A percentile compares a stretch with the other conserved stretches of the same genome.
These are phyloP conservation scores for Colletotrichum echinochloae DNA, from an alignment of 2,329 filamentous ascomycete species.

Conservation along the genomic window DNA sequence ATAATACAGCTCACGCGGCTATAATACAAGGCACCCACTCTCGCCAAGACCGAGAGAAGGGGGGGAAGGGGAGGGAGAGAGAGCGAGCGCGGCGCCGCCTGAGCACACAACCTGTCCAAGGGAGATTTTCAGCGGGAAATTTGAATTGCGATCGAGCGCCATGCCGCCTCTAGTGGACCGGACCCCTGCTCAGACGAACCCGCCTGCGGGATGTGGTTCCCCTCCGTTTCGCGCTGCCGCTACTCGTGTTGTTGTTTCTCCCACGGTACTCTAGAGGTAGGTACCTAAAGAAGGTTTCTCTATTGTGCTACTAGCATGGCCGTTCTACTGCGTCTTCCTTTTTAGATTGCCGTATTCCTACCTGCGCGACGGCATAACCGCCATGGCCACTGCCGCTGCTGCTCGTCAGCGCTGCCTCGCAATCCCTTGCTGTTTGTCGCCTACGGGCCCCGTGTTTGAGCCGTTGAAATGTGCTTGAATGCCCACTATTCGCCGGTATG, in stretches of 20 bases:
- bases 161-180: conserved; percentile 29
- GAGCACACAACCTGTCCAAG: not conserved
- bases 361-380: not conserved
- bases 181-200: conserved; percentile 39
- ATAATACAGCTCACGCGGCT: not conserved
- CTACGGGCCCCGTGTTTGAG: not conserved
- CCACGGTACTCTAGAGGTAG: not conserved
- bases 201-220: conserved; percentile 23
- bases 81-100: conserved; percentile 13
- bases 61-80: not conserved
- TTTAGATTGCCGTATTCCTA: not conserved
- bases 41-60: not conserved
- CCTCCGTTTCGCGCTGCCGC: conserved; percentile 4
- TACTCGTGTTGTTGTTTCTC: not conserved
- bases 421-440: conserved; percentile 1
- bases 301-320: not conserved
- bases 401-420: not conserved
- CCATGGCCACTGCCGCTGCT: not conserved
- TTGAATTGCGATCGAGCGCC: conserved; percentile 38
- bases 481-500: not conserved
- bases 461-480: not conserved
- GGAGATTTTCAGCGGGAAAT: conserved; percentile 34
- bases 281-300: not conserved
- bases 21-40: not conserved
- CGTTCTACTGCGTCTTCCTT: not conserved